phyloP scores from a whole-genome alignment of 2,329 filamentous ascomycete species.

The Aspergillus nomiae region DNA sequence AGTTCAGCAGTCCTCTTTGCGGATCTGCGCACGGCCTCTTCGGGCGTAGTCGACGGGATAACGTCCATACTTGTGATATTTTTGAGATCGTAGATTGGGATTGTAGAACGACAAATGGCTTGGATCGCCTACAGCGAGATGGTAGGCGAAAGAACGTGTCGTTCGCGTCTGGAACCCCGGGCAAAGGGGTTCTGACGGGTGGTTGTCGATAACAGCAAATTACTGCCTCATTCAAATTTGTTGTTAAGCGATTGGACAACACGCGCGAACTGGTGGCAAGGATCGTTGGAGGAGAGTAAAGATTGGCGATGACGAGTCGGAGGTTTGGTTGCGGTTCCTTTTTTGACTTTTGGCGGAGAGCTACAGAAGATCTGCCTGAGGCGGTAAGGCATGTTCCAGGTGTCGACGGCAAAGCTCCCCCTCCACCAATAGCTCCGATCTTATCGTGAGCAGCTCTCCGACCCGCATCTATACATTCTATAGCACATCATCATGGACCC shows the following conservation, averaged over 20 bases:
- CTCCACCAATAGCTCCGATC: constrained; percentile 21
- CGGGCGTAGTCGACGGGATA: constrained; percentile 31
- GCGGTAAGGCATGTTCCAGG: constrained; percentile 12
- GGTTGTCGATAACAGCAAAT: neutral
- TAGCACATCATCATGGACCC: constrained; percentile 39
- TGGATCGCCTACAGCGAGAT: neutral
- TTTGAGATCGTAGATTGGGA: neutral
- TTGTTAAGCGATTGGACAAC: neutral
- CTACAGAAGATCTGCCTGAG: constrained; percentile 21
- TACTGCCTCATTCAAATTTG: neutral
- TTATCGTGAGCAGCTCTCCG: constrained; percentile 18
- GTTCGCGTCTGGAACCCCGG: constrained; percentile 21
- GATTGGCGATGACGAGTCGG: constrained; percentile 4
- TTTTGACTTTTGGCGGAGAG: constrained; percentile 19
- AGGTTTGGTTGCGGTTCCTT: constrained; percentile 9
- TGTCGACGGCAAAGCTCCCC: constrained; percentile 16
- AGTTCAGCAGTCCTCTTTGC: constrained; percentile 50
- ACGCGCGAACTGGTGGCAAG: neutral
- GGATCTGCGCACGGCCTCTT: constrained; percentile 44
- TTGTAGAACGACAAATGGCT: neutral
- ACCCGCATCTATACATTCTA: constrained; percentile 9
- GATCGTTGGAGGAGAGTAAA: neutral
- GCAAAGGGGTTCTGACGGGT: constrained; percentile 2
- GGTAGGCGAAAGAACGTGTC: constrained; percentile 10
- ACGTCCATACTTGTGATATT: constrained; percentile 31